Base-by-base conservation (phyloP, 306 rosid genomes). In the Sindora glabra region DNA sequence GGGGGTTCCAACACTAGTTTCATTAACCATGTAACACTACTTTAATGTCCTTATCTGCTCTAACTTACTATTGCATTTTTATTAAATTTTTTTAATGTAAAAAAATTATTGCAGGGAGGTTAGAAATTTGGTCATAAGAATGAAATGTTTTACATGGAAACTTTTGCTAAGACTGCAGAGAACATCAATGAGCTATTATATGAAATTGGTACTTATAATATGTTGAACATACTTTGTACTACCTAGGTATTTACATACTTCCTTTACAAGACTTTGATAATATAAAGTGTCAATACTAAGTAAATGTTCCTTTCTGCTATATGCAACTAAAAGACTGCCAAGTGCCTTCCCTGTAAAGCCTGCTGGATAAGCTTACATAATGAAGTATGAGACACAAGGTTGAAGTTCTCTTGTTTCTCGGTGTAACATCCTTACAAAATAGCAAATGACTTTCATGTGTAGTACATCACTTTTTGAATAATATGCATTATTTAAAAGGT, bases 161-260 rank as follows among this genome's bases (percentile, higher is more conserved):
- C 97, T n/a, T 89, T 92, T 34, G 97, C 97, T 17, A 81, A 77
- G 79, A 86, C 87, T 49, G 79, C 92, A 17, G 86, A 71, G 41
- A 89, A 89, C 67, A 56, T 84, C 59, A 83, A 84, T 48, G 97
- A 89, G 29, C 89, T 86, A 49, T 89, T 89, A 79, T 77, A 66
- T 50, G 97, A 89, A 71, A 86, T 84, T 68, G 97, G 97, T 89
- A 74, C 23, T 24, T 48, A 46, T 11, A 40, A 14, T 21, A 49
- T 1, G 8, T 50, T 18, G 21, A 29, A 29, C 8, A 27, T 27
- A 6, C 6, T 27, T 27, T 27, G 6, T 27, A 29, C 8, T 29
- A 29, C 21, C 7, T 7, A 59, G 50, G 18, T 52, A 32, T 11
- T 32, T 56, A n/a, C 27, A 8, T 26, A 13, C 19, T 23, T 19